Conservation (phyloP, 192 early-diverging fungal species). For the Dissophora ornata region DNA sequence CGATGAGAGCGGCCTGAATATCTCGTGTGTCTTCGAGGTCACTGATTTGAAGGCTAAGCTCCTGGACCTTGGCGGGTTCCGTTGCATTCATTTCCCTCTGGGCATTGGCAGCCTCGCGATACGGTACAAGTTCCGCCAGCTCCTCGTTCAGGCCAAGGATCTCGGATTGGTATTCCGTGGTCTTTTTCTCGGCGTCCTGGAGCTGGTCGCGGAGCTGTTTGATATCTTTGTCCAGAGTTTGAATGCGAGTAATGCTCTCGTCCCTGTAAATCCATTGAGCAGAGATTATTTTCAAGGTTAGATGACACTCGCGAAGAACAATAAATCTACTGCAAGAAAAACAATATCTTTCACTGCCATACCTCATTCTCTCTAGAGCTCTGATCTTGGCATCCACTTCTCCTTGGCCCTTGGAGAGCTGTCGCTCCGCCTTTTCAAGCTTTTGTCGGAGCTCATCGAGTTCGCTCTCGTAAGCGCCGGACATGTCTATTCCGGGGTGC, state of each 20-base stretch:
- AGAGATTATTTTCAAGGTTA: too few species aligned
- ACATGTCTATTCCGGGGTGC: slow-evolving; percentile 33
- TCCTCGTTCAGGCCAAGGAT: slow-evolving; percentile 20
- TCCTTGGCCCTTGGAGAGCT: slow-evolving; percentile 36
- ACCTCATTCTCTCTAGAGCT: slow-evolving; percentile 37
- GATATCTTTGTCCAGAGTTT: slow-evolving; percentile 44
- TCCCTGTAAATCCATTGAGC: slow-evolving; percentile 9
- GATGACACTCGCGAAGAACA: too few species aligned
- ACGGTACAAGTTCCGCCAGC: slow-evolving; percentile 38
- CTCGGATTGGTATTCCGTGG: slow-evolving; percentile 19
- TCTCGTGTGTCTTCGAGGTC: slow-evolving; percentile 48
- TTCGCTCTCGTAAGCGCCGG: slow-evolving; percentile 35
- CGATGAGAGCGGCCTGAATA: slow-evolving; percentile 41
- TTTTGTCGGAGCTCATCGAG: slow-evolving; percentile 42
- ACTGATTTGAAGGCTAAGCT: slow-evolving; percentile 37
- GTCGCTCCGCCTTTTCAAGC: slow-evolving; percentile 34
- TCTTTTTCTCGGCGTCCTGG: slow-evolving; percentile 21
- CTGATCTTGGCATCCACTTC: slow-evolving; percentile 47
- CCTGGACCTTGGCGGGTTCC: slow-evolving; percentile 39
- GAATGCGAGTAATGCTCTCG: slow-evolving; percentile 44
- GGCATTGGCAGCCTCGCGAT: slow-evolving; percentile 27
- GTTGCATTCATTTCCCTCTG: slow-evolving; percentile 35
- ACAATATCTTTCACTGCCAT: neutral
- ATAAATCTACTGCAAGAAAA: neutral
- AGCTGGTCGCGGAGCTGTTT: slow-evolving; percentile 44